Conservation (phyloP, 805 yeast species). For the Teunomyces pallodes region DNA sequence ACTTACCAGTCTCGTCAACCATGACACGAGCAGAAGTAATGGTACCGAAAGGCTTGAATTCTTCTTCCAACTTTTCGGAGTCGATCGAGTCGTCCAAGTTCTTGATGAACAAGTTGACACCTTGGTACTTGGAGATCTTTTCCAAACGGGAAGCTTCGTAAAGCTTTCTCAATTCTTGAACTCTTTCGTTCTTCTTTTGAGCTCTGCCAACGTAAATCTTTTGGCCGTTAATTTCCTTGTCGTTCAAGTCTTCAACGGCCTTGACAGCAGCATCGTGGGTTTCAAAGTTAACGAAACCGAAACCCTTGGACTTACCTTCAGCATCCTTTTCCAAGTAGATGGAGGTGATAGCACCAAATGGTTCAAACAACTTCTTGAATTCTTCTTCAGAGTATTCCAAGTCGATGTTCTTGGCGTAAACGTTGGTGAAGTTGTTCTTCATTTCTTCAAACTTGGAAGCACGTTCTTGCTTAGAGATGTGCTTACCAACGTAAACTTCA, state of each 20-base stretch:
- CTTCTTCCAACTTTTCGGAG: slow-evolving; percentile 88
- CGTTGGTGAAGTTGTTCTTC: slow-evolving; percentile 92
- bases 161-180: slow-evolving; percentile 92
- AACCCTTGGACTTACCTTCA: slow-evolving; percentile 90
- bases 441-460: slow-evolving; percentile 86
- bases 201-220: slow-evolving; percentile 95
- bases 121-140: slow-evolving; percentile 91
- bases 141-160: slow-evolving; percentile 90
- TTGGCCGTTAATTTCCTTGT: slow-evolving; percentile 80
- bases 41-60: slow-evolving; percentile 88
- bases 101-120: slow-evolving; percentile 94
- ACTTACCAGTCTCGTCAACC: slow-evolving; percentile 91
- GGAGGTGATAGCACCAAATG: slow-evolving; percentile 81
- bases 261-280: slow-evolving; percentile 81
- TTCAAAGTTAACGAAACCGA: slow-evolving; percentile 92
- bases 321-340: slow-evolving; percentile 74
- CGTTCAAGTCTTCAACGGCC: slow-evolving; percentile 92
- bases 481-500: slow-evolving; percentile 95
- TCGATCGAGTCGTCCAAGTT: slow-evolving; percentile 92
- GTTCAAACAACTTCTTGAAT: slow-evolving; percentile 67
- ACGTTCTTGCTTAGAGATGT: slow-evolving; percentile 89
- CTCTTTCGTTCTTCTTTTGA: slow-evolving; percentile 97
- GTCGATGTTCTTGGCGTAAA: slow-evolving; percentile 88
- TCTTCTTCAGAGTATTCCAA: slow-evolving; percentile 66
- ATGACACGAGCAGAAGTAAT: slow-evolving; percentile 96